Evolutionary conservation across 2,329 filamentous ascomycete genomes (phyloP).

Genomic region (Aspergillus texensis): DNA sequence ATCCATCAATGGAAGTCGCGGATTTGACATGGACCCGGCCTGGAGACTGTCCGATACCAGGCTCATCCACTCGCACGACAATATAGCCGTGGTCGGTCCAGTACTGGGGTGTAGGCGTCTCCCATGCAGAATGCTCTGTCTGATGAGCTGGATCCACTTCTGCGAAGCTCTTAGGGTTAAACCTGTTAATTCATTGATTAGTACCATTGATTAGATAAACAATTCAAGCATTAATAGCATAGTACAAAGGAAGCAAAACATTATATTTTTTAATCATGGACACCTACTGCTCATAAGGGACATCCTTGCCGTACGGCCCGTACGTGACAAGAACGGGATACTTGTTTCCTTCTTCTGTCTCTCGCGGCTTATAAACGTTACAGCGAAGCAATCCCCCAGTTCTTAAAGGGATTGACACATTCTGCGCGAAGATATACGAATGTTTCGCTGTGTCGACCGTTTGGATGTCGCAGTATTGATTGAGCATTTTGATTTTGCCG

Average conservation of each 20-base stretch:
- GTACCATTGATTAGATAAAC: no score
- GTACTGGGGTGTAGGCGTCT: constrained; percentile 58
- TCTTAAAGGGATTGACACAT: no score
- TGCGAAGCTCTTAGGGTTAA: background rate
- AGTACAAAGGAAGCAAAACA: no score
- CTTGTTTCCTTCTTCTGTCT: constrained; percentile 15
- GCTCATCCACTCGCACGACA: constrained; percentile 56
- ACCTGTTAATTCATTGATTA: no score
- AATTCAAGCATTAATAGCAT: no score
- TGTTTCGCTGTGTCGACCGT: no score
- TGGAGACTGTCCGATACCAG: constrained; percentile 32
- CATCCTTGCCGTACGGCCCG: constrained; percentile 73
- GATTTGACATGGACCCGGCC: background rate
- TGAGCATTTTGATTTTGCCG: no score
- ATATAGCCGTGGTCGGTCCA: constrained; percentile 58
- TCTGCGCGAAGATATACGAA: no score
- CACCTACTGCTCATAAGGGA: constrained; percentile 54
- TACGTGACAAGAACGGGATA: constrained; percentile 67
- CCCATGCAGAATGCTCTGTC: constrained; percentile 58
- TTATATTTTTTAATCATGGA: background rate
- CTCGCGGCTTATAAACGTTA: background rate
- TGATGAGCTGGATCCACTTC: constrained; percentile 55
- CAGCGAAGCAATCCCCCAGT: no score
- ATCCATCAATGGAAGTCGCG: background rate
- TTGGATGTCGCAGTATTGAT: no score